Conservation (phyloP, 148 eudicot species). For the Amaranthus palmeri region DNA sequence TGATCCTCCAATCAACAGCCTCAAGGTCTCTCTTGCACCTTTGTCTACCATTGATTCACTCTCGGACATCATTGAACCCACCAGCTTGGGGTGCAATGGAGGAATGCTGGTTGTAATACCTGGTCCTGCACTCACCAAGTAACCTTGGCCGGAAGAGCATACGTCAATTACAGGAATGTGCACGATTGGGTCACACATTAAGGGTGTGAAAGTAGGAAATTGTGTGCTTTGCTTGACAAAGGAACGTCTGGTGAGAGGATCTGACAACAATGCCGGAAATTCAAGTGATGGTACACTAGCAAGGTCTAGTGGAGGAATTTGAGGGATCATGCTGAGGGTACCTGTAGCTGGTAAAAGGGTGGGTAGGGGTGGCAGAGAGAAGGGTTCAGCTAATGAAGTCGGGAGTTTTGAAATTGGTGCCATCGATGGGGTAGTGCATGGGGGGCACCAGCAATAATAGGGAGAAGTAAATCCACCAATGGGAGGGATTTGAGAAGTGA, state of each 20-base stretch:
- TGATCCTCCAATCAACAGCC: conserved; percentile 62
- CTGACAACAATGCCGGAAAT: conserved; percentile 53
- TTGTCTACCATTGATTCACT: conserved; percentile 58
- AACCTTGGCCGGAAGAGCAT: conserved; percentile 89
- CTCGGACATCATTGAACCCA: conserved; percentile 50
- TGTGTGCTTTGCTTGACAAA: conserved; percentile 46
- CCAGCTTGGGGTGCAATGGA: conserved; percentile 44
- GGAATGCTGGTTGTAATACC: conserved; percentile 54
- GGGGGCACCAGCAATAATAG: conserved; percentile 94
- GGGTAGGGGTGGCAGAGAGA: conserved; percentile 63
- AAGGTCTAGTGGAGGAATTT: conserved; percentile 38
- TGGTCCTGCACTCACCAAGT: conserved; percentile 79
- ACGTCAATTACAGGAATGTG: conserved; percentile 80
- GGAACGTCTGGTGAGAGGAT: conserved; percentile 50
- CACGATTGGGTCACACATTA: conserved; percentile 83
- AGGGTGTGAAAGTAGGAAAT: conserved; percentile 68
- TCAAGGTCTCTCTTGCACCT: conserved; percentile 80
- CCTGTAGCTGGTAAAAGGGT: conserved; percentile 50
- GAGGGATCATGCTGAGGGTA: conserved; percentile 37
- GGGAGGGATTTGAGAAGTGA: conserved; percentile 38
- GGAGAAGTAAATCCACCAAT: conserved; percentile 54
- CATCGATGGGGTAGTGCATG: conserved; percentile 47
- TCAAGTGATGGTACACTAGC: conserved; percentile 43
- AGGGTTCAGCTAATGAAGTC: conserved; percentile 36
- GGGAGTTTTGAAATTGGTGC: conserved; percentile 39